Evolutionary conservation across 805 yeast species (phyloP).

Genomic region (Sungouiozyma intestinalis): DNA sequence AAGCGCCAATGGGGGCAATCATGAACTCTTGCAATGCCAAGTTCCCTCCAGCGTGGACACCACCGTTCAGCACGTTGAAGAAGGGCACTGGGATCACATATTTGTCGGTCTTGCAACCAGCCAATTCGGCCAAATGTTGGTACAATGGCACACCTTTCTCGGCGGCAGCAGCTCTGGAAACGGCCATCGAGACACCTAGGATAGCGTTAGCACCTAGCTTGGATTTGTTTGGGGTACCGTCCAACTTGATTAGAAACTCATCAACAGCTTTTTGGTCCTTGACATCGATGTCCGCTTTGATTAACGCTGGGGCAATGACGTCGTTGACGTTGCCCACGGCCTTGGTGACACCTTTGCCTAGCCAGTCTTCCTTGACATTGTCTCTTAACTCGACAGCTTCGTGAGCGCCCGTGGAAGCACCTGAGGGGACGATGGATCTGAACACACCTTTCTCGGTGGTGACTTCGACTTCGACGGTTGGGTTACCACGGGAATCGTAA

Average conservation of each 20-base stretch:
- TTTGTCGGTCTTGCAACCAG: conserved; percentile 61
- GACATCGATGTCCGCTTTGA: conserved; percentile 71
- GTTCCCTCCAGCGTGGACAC: conserved; percentile 99
- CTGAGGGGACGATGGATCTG: conserved; percentile 98
- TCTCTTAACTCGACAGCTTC: conserved; percentile 98
- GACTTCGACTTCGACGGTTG: conserved; percentile 97
- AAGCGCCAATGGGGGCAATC: conserved; percentile 92
- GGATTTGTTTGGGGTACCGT: conserved; percentile 95
- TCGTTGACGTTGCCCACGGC: conserved; percentile 95
- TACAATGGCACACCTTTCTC: conserved; percentile 87
- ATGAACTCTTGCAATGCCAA: conserved; percentile 98
- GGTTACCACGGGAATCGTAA: conserved; percentile 99
- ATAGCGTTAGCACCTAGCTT: conserved; percentile 98
- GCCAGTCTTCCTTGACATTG: conserved; percentile 93
- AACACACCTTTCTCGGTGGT: conserved; percentile 84
- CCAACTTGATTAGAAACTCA: conserved; percentile 72
- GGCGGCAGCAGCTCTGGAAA: conserved; percentile 96
- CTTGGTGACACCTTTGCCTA: conserved; percentile 95
- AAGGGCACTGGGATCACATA: conserved; percentile 96
- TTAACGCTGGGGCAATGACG: conserved; percentile 85
- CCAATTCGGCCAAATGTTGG: conserved; percentile 72
- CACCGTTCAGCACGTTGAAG: conserved; percentile 98
- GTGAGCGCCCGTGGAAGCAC: conserved; percentile 98
- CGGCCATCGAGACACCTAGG: conserved; percentile 94
- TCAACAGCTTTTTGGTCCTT: conserved; percentile 79